Evolutionary conservation across 257 asterid genomes (phyloP), one percentile per base, ranked within the genome.

Genomic region (Solanum piurae): DNA sequence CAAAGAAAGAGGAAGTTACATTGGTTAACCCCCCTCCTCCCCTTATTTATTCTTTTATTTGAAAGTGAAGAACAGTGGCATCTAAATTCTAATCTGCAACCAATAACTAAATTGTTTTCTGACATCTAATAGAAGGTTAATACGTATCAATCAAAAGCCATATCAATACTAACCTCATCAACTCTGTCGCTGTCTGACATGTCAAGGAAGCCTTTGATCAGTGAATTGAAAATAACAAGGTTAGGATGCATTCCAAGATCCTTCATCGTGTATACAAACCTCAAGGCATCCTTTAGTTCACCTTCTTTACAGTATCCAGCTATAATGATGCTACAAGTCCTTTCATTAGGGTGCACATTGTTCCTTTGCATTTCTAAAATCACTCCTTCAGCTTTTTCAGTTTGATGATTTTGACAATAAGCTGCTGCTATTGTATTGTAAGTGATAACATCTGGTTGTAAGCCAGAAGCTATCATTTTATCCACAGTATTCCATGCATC

Each of bases 271-370:
- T 94, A 91, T 79, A 92, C 92, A 86, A 93, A 93, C 87, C 91
- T 91, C 90, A 94, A 87, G 42, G 96, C 98, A 37, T 94, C 95
- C 89, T 86, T 89, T 37, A 91, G 38, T 87, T 89, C 90, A 55
- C 96, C 95, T 91, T 93, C 95, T 88, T 94, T 93, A 89, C 95
- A 93, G 86, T 94, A 94, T 76, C 98, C 96, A 12, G 91, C 88
- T 49, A 93, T 89, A 55, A 93, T 91, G 91, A 91, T 93, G 85
- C 98, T 92, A 84, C 91, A 94, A 13, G 96, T 95, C 90, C 95
- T 90, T 72, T 92, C 95, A 75, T 93, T 94, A 6, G 98, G 98
- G 73, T 80, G 86, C 90, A 93, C 94, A 27, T 91, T 88, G 37
- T 91, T 89, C 12, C 89, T 92, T 91, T 25, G 88, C 98, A 95